phyloP scores from a whole-genome alignment of 192 early-diverging fungal species.

The Podila verticillata region DNA sequence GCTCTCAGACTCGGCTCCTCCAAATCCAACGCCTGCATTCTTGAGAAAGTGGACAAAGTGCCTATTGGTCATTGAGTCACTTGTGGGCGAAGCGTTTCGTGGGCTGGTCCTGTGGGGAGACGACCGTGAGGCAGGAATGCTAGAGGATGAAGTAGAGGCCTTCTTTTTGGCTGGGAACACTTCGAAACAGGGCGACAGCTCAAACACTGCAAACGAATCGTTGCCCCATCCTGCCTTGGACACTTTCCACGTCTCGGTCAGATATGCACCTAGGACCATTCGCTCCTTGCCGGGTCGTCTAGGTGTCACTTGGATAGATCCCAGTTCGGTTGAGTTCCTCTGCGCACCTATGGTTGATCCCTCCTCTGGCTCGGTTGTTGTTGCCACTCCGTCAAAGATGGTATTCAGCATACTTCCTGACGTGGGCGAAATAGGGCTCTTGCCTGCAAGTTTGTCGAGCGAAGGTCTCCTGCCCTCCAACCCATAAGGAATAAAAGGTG shows the following conservation, averaged over 20 bases:
- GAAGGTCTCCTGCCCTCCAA: slow-evolving; percentile 9
- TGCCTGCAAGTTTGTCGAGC: slow-evolving; percentile 12
- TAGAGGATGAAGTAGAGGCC: slow-evolving; percentile 39
- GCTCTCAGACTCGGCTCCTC: slow-evolving; percentile 27
- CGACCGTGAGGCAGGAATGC: slow-evolving; percentile 40
- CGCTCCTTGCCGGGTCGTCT: slow-evolving; percentile 12
- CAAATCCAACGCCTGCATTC: slow-evolving; percentile 47
- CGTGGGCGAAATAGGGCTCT: slow-evolving; percentile 1
- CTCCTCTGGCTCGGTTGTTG: background rate
- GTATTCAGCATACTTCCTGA: slow-evolving; percentile 22
- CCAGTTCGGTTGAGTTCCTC: background rate
- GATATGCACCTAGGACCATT: slow-evolving; percentile 58
- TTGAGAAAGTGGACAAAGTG: slow-evolving; percentile 41
- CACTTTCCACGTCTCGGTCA: slow-evolving; percentile 63
- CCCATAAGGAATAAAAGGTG: slow-evolving; percentile 18
- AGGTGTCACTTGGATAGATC: background rate
- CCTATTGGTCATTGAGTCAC: background rate
- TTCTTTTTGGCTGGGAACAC: slow-evolving; percentile 45
- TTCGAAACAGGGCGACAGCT: slow-evolving; percentile 57
- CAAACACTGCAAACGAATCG: slow-evolving; percentile 56
- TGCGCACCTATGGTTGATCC: background rate
- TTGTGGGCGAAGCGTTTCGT: background rate
- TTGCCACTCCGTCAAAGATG: slow-evolving; percentile 17
- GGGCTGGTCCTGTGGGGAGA: slow-evolving; percentile 33
- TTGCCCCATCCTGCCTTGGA: slow-evolving; percentile 60